Evolutionary conservation across 352 stramenopile species (phyloP), one percentile per base, ranked within the genome.

Genomic region (Phytophthora sp.): DNA sequence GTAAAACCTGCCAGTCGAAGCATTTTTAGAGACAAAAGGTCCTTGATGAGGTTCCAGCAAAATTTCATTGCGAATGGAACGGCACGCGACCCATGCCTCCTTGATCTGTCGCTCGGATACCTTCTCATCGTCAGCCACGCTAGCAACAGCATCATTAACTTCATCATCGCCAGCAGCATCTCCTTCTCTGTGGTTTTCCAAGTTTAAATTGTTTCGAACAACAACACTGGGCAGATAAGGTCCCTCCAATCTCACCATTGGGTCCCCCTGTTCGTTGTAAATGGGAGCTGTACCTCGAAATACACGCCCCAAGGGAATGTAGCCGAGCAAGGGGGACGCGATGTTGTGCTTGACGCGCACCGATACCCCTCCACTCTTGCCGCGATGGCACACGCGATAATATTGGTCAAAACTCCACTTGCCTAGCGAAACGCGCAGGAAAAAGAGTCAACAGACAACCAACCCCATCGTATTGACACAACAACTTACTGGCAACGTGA

Each of bases 21-120:
- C 15, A 5, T 32, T 68, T 23, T 28, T 11, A 4, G 38, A 41
- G 34, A 30, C 20, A 21, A 81, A 92, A 23, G 84, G 76, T 2
- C 84, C 79, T 46, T 49, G 20, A 45, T 91, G 84, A 3, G 27
- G 56, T 43, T 91, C 82, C n/a, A 92, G 62, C 15, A 90, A 53
- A 35, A 91, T 65, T 57, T 92, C 84, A 39, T 92, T 92, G 45
- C 80, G 79, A 66, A 92, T 78, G 2, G 84, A 92, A 21, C 82
- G 82, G 44, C 73, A 90, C 1, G 82, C 75, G n/a, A 91, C 72
- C 84, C 84, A 92, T 12, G 69, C 69, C 35, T 77, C 69, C 28
- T 77, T 77, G n/a, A 74, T 46, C 24, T 65, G 63, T 17, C 52
- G 44, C 20, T 66, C 63, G n/a, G n/a, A n/a, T n/a, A n/a, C n/a